Conservation (phyloP, 108 stramenopile genomes). For the Fragilariopsis cylindrus region DNA sequence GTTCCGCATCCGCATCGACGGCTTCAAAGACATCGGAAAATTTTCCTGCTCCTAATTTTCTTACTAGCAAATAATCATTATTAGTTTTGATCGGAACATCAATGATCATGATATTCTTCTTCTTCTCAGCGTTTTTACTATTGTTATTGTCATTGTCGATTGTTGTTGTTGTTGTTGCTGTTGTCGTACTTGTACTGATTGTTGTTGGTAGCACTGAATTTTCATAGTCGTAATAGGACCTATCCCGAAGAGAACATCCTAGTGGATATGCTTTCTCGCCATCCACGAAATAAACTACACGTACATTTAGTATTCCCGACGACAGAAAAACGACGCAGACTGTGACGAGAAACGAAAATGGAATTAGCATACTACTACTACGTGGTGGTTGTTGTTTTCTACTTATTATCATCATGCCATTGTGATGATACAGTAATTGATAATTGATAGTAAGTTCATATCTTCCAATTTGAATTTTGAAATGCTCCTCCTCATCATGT, state of each 20-base stretch:
- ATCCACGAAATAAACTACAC: background rate
- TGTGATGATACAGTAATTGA: no score
- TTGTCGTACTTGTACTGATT: background rate
- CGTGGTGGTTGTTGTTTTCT: no score
- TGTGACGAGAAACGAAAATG: no score
- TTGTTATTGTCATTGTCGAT: conserved; percentile 1
- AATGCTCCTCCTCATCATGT: no score
- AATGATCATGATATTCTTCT: background rate
- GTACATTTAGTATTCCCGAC: background rate
- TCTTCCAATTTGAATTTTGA: no score
- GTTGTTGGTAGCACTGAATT: conserved; percentile 42
- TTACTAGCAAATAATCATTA: conserved; percentile 50
- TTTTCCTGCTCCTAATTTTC: conserved; percentile 84
- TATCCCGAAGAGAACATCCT: conserved; percentile 47
- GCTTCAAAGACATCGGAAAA: conserved; percentile 90
- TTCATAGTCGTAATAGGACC: conserved; percentile 60
- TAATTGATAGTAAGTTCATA: no score
- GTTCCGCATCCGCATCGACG: conserved; percentile 48
- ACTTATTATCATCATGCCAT: no score
- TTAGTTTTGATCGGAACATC: conserved; percentile 32
- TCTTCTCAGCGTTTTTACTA: background rate
- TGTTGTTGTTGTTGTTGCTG: background rate
- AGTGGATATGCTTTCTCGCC: conserved; percentile 54
- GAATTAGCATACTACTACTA: no score
- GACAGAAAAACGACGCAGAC: no score